These are phyloP conservation scores for Wallacemonas rigidus DNA, from an alignment of 208 protist species.

Conservation along the genomic window DNA sequence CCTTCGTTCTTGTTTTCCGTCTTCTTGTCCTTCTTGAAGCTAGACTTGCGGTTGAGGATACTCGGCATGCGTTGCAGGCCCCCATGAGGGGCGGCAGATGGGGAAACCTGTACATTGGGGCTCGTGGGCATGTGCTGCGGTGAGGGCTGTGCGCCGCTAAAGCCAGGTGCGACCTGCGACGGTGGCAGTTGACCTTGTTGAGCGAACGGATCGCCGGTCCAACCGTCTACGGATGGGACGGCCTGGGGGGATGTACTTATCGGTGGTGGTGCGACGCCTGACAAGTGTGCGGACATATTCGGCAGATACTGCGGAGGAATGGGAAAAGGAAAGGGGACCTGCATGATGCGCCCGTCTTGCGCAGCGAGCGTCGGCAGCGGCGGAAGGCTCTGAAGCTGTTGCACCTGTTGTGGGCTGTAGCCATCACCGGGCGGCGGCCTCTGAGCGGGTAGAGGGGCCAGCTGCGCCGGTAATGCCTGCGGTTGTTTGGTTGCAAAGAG, in stretches of 20 bases:
- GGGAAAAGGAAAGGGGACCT: conserved; percentile 24
- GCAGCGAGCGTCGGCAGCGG: conserved; percentile 10
- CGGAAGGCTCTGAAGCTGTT: conserved; percentile 17
- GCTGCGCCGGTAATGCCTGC: conserved; percentile 5
- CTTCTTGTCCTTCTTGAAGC: conserved; percentile 39
- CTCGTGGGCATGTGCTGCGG: conserved; percentile 1
- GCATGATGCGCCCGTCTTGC: conserved; percentile 10
- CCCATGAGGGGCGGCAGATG: not conserved
- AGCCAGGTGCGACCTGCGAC: not conserved
- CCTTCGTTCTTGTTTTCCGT: not conserved
- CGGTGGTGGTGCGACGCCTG: not conserved
- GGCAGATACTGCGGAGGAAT: conserved; percentile 7
- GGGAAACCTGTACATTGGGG: not conserved
- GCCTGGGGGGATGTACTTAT: not conserved
- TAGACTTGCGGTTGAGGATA: conserved; percentile 40
- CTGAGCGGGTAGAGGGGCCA: conserved; percentile 4
- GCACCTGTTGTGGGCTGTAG: conserved; percentile 8
- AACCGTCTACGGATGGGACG: not conserved
- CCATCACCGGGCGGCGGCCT: conserved; percentile 1
- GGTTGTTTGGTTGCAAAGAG: conserved; percentile 8
- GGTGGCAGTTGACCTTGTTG: not conserved
- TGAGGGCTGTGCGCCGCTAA: too few species aligned
- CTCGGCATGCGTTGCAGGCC: conserved; percentile 21
- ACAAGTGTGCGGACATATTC: not conserved
- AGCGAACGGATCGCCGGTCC: not conserved